Conservation (phyloP, 192 early-diverging fungal species). For the Borealophlyctis nickersoniae region DNA sequence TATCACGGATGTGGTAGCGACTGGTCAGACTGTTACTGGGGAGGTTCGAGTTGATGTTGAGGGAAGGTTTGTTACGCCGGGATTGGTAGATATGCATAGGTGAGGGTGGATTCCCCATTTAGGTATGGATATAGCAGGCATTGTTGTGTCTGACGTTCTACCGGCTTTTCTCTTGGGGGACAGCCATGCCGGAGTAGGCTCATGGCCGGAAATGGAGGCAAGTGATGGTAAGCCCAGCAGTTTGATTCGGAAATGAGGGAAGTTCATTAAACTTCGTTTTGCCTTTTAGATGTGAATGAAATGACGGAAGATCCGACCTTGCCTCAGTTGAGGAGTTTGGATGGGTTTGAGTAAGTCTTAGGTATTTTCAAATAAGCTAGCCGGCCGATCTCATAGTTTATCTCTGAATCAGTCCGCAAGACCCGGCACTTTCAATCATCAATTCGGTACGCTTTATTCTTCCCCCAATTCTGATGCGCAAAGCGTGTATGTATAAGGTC, state of each 20-base stretch:
- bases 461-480: background rate
- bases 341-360: constrained; percentile 47
- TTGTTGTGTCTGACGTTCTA: constrained; percentile 1
- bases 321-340: constrained; percentile 65
- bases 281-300: constrained; percentile 76
- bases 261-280: too few species aligned
- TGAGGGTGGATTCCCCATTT: constrained; percentile 1
- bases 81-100: constrained; percentile 71
- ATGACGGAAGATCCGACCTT: constrained; percentile 49
- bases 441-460: constrained; percentile 27
- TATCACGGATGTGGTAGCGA: constrained; percentile 13
- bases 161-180: constrained; percentile 17
- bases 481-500: background rate
- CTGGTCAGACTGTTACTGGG: background rate
- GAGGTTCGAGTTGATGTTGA: constrained; percentile 50
- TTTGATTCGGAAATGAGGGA: too few species aligned
- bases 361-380: too few species aligned
- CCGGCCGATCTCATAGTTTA: too few species aligned
- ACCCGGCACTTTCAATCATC: constrained; percentile 55
- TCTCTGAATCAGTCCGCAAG: constrained; percentile 50
- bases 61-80: constrained; percentile 69
- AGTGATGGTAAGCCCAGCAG: too few species aligned
- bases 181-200: constrained; percentile 65
- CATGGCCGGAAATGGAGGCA: constrained; percentile 58
- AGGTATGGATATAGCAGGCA: background rate